These are phyloP conservation scores for Rhizopus stolonifer DNA, from an alignment of 371 early-diverging fungal genomes.

Conservation along the genomic window DNA sequence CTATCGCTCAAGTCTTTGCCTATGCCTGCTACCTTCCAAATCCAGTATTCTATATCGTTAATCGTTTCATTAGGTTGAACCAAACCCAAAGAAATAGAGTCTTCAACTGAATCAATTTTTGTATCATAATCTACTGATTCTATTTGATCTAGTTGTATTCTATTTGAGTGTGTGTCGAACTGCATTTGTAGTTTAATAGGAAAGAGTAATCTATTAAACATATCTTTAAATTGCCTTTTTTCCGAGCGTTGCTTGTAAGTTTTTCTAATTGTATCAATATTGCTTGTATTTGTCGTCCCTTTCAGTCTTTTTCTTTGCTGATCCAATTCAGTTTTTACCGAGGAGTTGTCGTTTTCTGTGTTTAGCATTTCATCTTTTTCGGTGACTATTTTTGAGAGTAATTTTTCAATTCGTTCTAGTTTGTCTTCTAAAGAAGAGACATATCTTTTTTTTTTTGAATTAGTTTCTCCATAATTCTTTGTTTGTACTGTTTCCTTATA, in stretches of 20 bases:
- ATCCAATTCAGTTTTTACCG: not conserved
- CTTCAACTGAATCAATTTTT: conserved; percentile 5
- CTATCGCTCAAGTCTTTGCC: conserved; percentile 24
- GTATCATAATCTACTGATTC: conserved; percentile 10
- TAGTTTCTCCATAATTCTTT: not conserved
- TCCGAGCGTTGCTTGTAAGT: not conserved
- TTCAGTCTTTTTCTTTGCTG: not conserved
- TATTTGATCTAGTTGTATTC: conserved; percentile 24
- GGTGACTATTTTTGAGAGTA: conserved; percentile 1
- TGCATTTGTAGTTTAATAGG: conserved; percentile 2
- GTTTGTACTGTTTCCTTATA: not conserved
- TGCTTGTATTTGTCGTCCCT: not conserved
- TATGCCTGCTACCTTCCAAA: conserved; percentile 19
- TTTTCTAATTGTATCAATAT: not conserved
- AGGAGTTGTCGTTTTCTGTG: not conserved
- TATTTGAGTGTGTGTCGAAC: conserved; percentile 21
- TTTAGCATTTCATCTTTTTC: not conserved
- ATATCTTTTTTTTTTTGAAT: conserved; percentile 1
- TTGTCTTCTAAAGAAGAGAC: conserved; percentile 8
- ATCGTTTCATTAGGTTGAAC: conserved; percentile 5
- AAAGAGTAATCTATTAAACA: not conserved
- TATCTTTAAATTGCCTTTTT: not conserved
- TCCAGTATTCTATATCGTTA: conserved; percentile 22
- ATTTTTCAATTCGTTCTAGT: conserved; percentile 12
- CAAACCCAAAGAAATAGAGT: conserved; percentile 5